Conservation (phyloP, 345 rosid genomes). For the Mercurialis annua region DNA sequence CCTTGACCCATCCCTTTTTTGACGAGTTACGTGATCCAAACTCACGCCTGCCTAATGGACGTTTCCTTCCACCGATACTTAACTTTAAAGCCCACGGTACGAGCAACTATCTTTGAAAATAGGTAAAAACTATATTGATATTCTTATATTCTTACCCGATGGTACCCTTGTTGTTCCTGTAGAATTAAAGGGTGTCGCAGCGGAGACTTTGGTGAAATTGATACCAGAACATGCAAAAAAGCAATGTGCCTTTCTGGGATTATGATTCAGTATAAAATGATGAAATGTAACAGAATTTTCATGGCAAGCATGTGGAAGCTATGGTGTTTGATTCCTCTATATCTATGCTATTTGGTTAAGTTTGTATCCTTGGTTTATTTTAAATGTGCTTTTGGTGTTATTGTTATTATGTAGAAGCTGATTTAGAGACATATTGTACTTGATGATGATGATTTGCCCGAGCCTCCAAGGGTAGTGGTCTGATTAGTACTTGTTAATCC, state of each 20-base stretch:
- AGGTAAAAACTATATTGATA: not conserved
- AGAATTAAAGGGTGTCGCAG: conserved; percentile 30
- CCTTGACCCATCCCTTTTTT: conserved; percentile 88
- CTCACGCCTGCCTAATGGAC: conserved; percentile 78
- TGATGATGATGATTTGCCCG: conserved; percentile 4
- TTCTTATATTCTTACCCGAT: conserved; percentile 1
- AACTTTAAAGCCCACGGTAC: conserved; percentile 85
- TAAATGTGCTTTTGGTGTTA: conserved; percentile 14
- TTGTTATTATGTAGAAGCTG: conserved; percentile 31
- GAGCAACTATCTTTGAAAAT: not conserved
- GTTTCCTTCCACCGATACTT: conserved; percentile 81
- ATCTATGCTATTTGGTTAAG: conserved; percentile 20
- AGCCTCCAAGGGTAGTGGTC: conserved; percentile 6
- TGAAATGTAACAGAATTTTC: conserved; percentile 20
- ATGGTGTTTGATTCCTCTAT: conserved; percentile 19
- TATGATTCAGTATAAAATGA: conserved; percentile 19
- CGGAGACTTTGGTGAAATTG: conserved; percentile 26
- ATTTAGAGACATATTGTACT: conserved; percentile 22
- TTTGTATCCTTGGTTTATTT: not conserved
- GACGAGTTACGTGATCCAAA: conserved; percentile 86
- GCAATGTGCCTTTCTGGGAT: conserved; percentile 29
- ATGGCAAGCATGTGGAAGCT: conserved; percentile 25
- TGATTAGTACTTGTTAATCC: not conserved
- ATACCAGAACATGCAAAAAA: conserved; percentile 34
- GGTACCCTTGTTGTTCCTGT: not conserved